Conservation (phyloP, 441 rosid species). For the Pelargonium citronellum region DNA sequence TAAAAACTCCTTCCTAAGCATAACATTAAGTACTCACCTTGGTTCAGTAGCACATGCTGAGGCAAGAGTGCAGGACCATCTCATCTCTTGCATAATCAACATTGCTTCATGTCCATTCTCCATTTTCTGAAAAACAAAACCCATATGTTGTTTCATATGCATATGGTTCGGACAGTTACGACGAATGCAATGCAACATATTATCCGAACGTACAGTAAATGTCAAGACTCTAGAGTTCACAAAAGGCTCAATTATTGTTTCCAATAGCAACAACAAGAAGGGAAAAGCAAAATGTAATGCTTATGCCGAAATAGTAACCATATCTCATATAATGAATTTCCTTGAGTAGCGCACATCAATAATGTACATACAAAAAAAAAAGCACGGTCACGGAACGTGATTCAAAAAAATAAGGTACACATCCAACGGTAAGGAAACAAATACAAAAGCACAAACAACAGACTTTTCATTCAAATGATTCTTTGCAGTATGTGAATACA, state of each 20-base stretch:
- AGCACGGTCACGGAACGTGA: neutral
- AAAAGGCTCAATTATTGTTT: neutral
- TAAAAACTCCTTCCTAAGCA: constrained; percentile 13
- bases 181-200: neutral
- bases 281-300: neutral
- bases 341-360: neutral
- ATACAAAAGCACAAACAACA: constrained; percentile 2
- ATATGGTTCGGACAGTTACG: too few relatives aligned
- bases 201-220: neutral
- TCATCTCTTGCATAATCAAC: constrained; percentile 4
- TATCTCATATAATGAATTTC: neutral
- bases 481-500: constrained; percentile 3
- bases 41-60: constrained; percentile 30
- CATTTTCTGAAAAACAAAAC: neutral
- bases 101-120: constrained; percentile 15
- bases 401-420: neutral
- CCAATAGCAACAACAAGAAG: neutral
- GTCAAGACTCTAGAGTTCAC: neutral
- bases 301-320: neutral
- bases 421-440: neutral
- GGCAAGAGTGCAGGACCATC: constrained; percentile 20
- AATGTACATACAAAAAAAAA: neutral
- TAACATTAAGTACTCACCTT: constrained; percentile 17
- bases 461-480: neutral
- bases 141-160: neutral